Evolutionary conservation across 768 basidiomycete species (phyloP).

Genomic region (Tylopilus sp.): DNA sequence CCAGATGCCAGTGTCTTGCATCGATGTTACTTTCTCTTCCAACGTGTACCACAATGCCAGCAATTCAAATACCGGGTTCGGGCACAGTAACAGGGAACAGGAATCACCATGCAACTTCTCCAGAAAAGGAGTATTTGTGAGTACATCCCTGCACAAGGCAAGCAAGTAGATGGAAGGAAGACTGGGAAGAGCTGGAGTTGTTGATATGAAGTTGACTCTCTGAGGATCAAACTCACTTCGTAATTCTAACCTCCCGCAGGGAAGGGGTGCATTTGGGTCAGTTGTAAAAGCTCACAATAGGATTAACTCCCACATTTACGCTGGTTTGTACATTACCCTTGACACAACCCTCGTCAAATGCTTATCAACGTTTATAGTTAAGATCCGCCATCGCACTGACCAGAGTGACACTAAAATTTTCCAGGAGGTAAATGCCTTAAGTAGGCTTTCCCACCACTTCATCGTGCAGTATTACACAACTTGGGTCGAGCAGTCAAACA

Average conservation of each 20-base stretch:
- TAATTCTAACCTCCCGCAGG: slow-evolving; percentile 40
- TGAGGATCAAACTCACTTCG: not conserved
- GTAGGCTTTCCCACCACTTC: slow-evolving; percentile 80
- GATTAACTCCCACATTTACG: slow-evolving; percentile 82
- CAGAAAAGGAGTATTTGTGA: slow-evolving; percentile 64
- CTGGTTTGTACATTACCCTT: slow-evolving; percentile 42
- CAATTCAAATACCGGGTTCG: slow-evolving; percentile 26
- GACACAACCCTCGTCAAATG: not conserved
- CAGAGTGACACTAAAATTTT: slow-evolving; percentile 87
- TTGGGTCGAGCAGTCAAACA: slow-evolving; percentile 82
- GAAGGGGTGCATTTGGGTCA: slow-evolving; percentile 89
- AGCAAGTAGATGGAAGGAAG: slow-evolving; percentile 83
- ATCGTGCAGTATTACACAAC: slow-evolving; percentile 92
- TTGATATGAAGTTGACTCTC: slow-evolving; percentile 42
- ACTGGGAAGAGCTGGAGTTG: slow-evolving; percentile 91
- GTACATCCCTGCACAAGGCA: slow-evolving; percentile 40
- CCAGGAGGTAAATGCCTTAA: slow-evolving; percentile 87
- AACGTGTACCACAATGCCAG: slow-evolving; percentile 11
- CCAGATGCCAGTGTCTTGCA: slow-evolving; percentile 56
- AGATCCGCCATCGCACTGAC: slow-evolving; percentile 73
- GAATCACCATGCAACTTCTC: slow-evolving; percentile 45
- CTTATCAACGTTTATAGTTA: slow-evolving; percentile 46
- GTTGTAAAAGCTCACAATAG: slow-evolving; percentile 92
- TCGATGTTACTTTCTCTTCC: slow-evolving; percentile 35
- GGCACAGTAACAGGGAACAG: slow-evolving; percentile 49